Conservation (phyloP, 164 flowering plant species). For the Vitis labrusca region DNA sequence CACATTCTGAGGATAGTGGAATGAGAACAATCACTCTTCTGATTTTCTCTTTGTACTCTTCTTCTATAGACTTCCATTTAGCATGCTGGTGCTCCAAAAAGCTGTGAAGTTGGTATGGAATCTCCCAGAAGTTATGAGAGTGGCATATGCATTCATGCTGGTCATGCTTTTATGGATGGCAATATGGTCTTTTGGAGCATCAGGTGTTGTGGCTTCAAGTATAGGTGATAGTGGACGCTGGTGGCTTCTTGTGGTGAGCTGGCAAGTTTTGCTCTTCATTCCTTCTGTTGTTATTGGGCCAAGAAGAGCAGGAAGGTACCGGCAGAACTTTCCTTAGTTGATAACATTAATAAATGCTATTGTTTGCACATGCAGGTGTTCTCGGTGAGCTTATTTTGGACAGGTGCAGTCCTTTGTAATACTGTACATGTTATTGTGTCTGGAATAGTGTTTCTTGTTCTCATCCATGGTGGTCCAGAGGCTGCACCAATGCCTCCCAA, state of each 20-base stretch:
- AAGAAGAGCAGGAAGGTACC: conserved; percentile 7
- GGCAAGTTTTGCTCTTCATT: conserved; percentile 77
- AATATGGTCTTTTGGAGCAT: conserved; percentile 95
- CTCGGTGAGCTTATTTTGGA: conserved; percentile 98
- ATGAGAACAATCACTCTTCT: conserved; percentile 3
- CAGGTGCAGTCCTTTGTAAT: conserved; percentile 97
- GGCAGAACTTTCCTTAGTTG: conserved; percentile 4
- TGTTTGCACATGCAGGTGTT: conserved; percentile 58
- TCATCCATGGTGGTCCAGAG: conserved; percentile 80
- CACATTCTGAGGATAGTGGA: neutral
- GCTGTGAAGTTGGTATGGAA: conserved; percentile 90
- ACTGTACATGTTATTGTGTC: conserved; percentile 94
- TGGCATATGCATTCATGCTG: conserved; percentile 78
- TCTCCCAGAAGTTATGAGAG: conserved; percentile 80
- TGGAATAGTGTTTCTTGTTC: conserved; percentile 96
- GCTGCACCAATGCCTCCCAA: conserved; percentile 79
- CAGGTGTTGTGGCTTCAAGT: conserved; percentile 93
- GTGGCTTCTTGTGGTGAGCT: conserved; percentile 99
- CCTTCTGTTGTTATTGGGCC: conserved; percentile 15
- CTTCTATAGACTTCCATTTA: conserved; percentile 79
- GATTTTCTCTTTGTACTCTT: conserved; percentile 10
- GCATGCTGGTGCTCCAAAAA: conserved; percentile 88
- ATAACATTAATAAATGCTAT: conserved; percentile 11
- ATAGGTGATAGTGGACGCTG: conserved; percentile 79
- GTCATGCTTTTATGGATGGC: conserved; percentile 93